Conservation (phyloP, 257 asterid genomes). For the Solanum tarijense region DNA sequence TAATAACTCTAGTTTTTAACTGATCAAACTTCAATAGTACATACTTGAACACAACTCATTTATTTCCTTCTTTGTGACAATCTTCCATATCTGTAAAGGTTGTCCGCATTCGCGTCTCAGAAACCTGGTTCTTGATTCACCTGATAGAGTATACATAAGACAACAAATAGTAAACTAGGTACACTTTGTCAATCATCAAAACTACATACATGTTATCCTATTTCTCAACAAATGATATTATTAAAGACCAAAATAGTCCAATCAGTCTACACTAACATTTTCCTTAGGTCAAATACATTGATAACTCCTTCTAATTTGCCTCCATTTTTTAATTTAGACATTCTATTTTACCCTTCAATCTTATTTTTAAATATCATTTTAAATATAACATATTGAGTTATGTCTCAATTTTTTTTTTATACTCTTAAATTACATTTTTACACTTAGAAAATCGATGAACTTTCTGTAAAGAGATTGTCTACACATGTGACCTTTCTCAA, state of each 20-base stretch:
- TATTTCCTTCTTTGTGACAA: too few relatives aligned
- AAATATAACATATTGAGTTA: neutral
- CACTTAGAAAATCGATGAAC: neutral
- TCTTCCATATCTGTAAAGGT: too few relatives aligned
- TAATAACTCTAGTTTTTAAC: too few relatives aligned
- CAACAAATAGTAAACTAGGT: neutral
- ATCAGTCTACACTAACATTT: neutral
- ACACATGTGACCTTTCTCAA: neutral
- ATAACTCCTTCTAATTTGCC: neutral
- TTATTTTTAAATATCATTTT: too few relatives aligned
- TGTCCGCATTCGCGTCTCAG: neutral
- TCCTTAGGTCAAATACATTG: neutral
- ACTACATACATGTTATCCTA: neutral
- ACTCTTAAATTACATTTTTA: neutral
- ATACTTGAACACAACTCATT: too few relatives aligned
- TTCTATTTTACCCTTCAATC: too few relatives aligned
- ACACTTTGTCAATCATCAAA: neutral
- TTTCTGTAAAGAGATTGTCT: neutral
- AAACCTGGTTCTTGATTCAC: too few relatives aligned
- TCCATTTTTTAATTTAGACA: neutral
- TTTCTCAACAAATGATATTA: neutral
- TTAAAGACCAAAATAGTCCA: neutral
- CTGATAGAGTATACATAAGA: too few relatives aligned
- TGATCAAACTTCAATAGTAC: too few relatives aligned
- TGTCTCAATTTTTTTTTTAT: neutral